Percentiles rank a stretch among this genome's conserved stretches.
These are phyloP conservation scores for Plasmodium billcollinsi DNA, from an alignment of 169 alveolate species.

Conservation along the genomic window DNA sequence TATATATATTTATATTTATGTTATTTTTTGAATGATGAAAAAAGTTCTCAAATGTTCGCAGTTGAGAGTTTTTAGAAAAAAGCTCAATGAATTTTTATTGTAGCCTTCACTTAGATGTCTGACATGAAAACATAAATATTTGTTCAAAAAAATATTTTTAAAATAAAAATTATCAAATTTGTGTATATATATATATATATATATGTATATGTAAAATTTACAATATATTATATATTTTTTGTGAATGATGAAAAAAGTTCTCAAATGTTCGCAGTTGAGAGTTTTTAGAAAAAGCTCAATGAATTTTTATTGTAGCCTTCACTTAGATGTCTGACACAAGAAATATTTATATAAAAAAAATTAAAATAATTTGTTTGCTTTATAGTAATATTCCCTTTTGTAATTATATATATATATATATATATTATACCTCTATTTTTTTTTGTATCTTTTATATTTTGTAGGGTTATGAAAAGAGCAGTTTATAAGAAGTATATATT, in stretches of 20 bases:
- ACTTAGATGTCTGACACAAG: conserved; percentile 76
- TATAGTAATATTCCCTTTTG: too few species aligned
- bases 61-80: conserved; percentile 32
- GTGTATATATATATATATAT: neutral
- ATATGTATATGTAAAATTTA: neutral
- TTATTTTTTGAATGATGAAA: conserved; percentile 47
- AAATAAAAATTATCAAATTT: too few species aligned
- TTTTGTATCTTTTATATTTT: too few species aligned
- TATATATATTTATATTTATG: neutral
- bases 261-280: conserved; percentile 72
- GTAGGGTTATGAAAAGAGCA: too few species aligned
- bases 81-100: conserved; percentile 38
- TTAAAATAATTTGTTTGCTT: too few species aligned
- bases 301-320: conserved; percentile 55
- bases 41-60: conserved; percentile 69
- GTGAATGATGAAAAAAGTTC: conserved; percentile 56
- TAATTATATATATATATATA: too few species aligned
- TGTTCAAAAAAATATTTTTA: neutral
- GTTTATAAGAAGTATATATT: too few species aligned
- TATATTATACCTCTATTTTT: too few species aligned
- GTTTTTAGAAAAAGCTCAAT: conserved; percentile 16
- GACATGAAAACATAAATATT: conserved; percentile 22
- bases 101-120: conserved; percentile 79
- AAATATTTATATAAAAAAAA: neutral
- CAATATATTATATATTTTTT: conserved; percentile 2